Percentiles rank a stretch among this genome's conserved stretches.
phyloP scores from a whole-genome alignment of 306 rosid genomes.

The Fragaria nilgerrensis region DNA sequence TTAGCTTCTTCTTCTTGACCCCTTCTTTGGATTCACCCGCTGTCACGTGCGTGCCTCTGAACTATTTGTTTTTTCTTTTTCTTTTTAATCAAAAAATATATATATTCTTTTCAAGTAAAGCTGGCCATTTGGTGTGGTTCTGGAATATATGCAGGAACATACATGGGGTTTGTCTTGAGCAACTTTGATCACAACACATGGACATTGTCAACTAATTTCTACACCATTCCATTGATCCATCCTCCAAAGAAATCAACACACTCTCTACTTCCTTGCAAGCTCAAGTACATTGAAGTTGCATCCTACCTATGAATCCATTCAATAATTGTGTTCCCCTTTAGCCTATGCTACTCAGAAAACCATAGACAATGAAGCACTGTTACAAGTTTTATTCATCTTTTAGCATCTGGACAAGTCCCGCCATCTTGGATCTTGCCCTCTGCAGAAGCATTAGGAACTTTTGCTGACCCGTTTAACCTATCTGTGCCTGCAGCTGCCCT shows the following conservation, averaged over 20 bases:
- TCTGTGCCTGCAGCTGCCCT: conserved; percentile 32
- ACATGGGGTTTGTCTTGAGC: too few species aligned
- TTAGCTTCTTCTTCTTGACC: too few species aligned
- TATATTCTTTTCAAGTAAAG: too few species aligned
- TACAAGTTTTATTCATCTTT: conserved; percentile 26
- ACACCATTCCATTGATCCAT: too few species aligned
- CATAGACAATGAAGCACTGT: neutral
- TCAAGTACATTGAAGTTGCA: neutral
- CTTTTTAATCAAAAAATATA: too few species aligned
- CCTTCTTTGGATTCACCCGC: too few species aligned
- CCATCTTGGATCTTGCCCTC: conserved; percentile 32
- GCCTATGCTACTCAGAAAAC: conserved; percentile 3
- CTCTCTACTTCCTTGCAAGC: neutral
- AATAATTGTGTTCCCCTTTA: neutral
- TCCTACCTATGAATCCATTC: neutral
- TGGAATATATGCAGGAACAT: too few species aligned
- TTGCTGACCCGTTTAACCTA: conserved; percentile 18
- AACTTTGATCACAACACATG: neutral
- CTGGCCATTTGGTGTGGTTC: too few species aligned
- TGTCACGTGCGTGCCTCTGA: too few species aligned
- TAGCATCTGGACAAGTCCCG: conserved; percentile 35
- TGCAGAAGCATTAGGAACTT: conserved; percentile 33
- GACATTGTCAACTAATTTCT: too few species aligned
- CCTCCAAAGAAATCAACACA: too few species aligned
- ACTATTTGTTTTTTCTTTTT: too few species aligned